Base-by-base conservation (phyloP, 257 asterid species). In the Nicotiana obtusifolia region DNA sequence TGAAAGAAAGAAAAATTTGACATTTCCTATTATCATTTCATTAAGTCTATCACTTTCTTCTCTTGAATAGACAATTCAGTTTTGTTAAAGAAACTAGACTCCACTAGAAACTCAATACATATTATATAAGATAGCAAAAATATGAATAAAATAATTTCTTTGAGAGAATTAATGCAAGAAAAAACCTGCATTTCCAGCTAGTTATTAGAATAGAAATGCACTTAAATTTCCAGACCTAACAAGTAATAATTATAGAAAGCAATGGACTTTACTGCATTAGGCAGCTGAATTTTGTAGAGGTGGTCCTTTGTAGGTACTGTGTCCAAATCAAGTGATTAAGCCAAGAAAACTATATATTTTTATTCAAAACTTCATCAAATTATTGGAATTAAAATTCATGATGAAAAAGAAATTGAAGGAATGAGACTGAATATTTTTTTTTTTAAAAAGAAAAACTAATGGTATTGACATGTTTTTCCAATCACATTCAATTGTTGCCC, bases 401-500 rank as follows among this genome's bases (percentile, higher is more conserved):
- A 61, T 73, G 79, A 73, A 73, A 73, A 44, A 22, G 61, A 73
- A 73, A 47, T 22, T 44, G 78, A 73, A 8, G 22, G 61, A 24
- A 47, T 20, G 24, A 24, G 49, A 85, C 87, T 84, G 64, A 3
- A 2, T 30, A 3, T 30, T 30, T 2, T 30, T 30, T 54, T 82
- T 82, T 77, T 60, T 56, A 61, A 82, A 49, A 83, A 77, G 80
- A 76, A 64, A 87, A 87, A 85, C 88, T 83, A 85, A 83, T 82
- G 91, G 84, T 78, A 44, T 75, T 24, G 84, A 89, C 89, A 89
- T 90, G 87, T 91, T 83, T 87, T 90, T 44, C 83, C 83, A 71
- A 67, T 90, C 94, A 57, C 87, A 84, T 80, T 90, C 92, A 54
- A 67, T 85, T 86, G 67, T 68, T 80, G 65, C 82, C 83, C 59